Percentiles rank a stretch among this genome's conserved stretches.
phyloP scores from a whole-genome alignment of 1,139 yeast species.

The Suhomyces chickasaworum region DNA sequence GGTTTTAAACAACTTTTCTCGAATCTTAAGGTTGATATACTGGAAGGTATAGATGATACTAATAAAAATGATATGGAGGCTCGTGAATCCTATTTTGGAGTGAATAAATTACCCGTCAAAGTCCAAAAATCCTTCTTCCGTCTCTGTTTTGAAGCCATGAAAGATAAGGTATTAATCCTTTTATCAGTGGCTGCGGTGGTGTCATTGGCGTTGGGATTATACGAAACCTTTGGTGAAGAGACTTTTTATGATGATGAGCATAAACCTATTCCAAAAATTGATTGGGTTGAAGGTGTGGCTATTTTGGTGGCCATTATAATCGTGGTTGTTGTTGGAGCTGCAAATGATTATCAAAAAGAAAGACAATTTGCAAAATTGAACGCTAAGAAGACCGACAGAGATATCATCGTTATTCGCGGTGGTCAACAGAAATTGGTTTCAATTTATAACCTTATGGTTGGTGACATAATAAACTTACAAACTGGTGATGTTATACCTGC shows the following conservation, averaged over 20 bases:
- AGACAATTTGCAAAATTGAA: constrained; percentile 87
- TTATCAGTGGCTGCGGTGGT: constrained; percentile 84
- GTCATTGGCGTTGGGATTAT: constrained; percentile 86
- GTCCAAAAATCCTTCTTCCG: constrained; percentile 64
- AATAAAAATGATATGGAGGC: constrained; percentile 29
- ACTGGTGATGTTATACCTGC: constrained; percentile 96
- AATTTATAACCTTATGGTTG: constrained; percentile 77
- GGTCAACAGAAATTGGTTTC: constrained; percentile 71
- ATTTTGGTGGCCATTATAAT: constrained; percentile 88
- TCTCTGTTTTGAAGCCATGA: constrained; percentile 80
- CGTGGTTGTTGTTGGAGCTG: constrained; percentile 91
- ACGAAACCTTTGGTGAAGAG: constrained; percentile 88
- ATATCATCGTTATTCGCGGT: constrained; percentile 72
- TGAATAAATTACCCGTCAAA: constrained; percentile 69
- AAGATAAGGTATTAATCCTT: constrained; percentile 86
- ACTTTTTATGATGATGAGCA: constrained; percentile 79
- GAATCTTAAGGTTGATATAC: constrained; percentile 41
- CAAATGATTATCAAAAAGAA: constrained; percentile 95
- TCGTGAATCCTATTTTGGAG: constrained; percentile 59
- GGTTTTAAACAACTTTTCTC: constrained; percentile 36
- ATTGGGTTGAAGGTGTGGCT: constrained; percentile 99
- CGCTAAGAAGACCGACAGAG: constrained; percentile 83
- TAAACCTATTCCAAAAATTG: constrained; percentile 71
- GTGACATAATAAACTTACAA: constrained; percentile 78
- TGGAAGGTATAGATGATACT: constrained; percentile 45